Evolutionary conservation across 176 grass and related monocot species (phyloP).

Genomic region (Musa acuminata): DNA sequence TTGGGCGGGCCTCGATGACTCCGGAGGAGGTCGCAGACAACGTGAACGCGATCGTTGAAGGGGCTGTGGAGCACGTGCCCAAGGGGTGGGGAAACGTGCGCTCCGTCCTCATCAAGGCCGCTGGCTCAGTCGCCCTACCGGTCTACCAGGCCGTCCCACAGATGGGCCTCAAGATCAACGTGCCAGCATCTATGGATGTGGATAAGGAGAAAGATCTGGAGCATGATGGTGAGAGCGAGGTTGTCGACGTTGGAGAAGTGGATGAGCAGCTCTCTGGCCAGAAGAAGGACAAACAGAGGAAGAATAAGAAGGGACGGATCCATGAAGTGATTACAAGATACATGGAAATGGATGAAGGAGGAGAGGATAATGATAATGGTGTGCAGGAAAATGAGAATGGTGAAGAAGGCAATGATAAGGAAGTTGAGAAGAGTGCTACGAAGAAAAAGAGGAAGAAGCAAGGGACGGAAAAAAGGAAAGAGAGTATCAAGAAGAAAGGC

Average conservation of each 20-base stretch:
- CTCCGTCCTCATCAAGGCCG: slow-evolving; percentile 51
- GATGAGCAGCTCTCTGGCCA: neutral
- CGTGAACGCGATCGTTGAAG: slow-evolving; percentile 36
- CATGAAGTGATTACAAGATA: slow-evolving; percentile 15
- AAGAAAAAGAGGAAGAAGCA: slow-evolving; percentile 17
- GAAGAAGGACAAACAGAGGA: slow-evolving; percentile 24
- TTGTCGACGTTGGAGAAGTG: neutral
- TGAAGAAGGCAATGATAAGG: neutral
- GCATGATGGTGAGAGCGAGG: neutral
- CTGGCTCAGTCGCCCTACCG: slow-evolving; percentile 53
- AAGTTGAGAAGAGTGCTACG: neutral
- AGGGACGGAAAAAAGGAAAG: slow-evolving; percentile 25
- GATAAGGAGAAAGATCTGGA: too few species aligned
- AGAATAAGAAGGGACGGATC: slow-evolving; percentile 9
- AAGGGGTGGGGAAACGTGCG: slow-evolving; percentile 78
- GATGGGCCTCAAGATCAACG: slow-evolving; percentile 54
- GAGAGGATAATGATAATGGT: neutral
- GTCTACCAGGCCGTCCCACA: slow-evolving; percentile 67
- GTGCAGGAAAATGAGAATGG: neutral
- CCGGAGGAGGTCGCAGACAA: slow-evolving; percentile 52
- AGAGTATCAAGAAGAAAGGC: slow-evolving; percentile 30
- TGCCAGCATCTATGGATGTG: neutral
- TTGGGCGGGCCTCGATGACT: slow-evolving; percentile 77
- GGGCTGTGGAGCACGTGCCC: slow-evolving; percentile 45
- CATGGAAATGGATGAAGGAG: neutral